Base-by-base conservation (phyloP, 2,329 filamentous ascomycete species). In the Diaporthe helianthi region DNA sequence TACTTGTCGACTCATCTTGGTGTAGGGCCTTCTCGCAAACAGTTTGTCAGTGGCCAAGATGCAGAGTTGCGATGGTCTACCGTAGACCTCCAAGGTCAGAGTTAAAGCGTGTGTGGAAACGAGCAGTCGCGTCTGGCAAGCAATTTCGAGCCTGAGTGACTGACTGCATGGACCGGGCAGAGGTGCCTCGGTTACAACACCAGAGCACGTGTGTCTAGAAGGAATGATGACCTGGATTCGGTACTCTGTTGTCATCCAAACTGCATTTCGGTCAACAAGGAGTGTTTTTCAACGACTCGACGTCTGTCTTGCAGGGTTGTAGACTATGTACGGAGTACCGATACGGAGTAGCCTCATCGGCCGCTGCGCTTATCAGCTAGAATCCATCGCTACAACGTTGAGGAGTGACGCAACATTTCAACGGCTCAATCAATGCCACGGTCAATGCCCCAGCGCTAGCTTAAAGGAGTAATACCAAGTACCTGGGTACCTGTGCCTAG, bases 1-100 rank as follows among this genome's bases (percentile, higher is more conserved):
- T 24, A 94, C 84, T 49, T 92, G 87, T 70, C 89, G 87, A 76
- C 91, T 93, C 92, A 96, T 96, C 24, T 66, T 58, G 8, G 17
- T 33, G 29, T 9, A n/a, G n/a, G 13, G 24, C 49, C 15, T 8
- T 17, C 15, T 51, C 8, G 24, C 15, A 19, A 3, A 13, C 1
- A 4, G 6, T 15, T 9, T 19, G 24, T 29, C 47, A 26, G 24
- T 17, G 12, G 47, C 17, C 33, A 33, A 33, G 33, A 33, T 10
- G 9, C 33, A 33, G 33, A 33, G 36, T 4, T 13, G 33, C 1
- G 33, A 26, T 12, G 15, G n/a, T 24, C n/a, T n/a, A n/a, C n/a
- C n/a, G 65, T 9, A 10, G 33, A 17, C 15, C 19, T 19, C 22
- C 1, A 44, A n/a, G 49, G 46, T 54, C 3, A 4, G n/a, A 10